Base-by-base conservation (phyloP, 345 rosid species). In the Angophora floribunda region DNA sequence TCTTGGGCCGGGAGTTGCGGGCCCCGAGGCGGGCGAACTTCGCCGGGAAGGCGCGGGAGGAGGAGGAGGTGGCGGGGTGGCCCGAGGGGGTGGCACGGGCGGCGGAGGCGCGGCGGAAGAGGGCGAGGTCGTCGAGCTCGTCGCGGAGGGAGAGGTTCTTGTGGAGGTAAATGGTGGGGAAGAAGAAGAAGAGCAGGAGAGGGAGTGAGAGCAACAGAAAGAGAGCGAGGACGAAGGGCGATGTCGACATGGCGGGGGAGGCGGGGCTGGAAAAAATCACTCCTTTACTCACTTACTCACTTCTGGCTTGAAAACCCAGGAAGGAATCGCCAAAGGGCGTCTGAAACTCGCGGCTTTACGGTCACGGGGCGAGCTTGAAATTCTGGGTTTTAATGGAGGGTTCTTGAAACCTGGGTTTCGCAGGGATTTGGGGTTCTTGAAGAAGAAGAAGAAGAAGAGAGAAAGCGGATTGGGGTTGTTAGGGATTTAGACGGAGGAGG, bases 121-220 rank as follows among this genome's bases (percentile, higher is more conserved):
- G 96, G 4, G 93, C 67, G 30, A 93, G 91, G 87, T 97, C 99
- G 36, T 94, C 96, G 53, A 92, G 89, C 26, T 94, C 95, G 86
- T 95, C 95, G 52, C 90, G 88, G 91, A 88, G n/a, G 50, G 90
- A 51, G 79, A 91, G 87, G 65, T 85, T 52, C 41, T 63, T 88
- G 86, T 87, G 59, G 78, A 90, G 92, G 47, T 88, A 88, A 87
- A 92, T 87, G 79, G 88, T 90, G 36, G 96, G 93, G 89, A 91
- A 90, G 87, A 94, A 89, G 89, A 94, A 80, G 88, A 91, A 88
- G 80, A 95, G 79, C 12, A 96, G 44, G 26, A 75, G 89, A 65
- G 95, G 91, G 4, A 96, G 88, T 15, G 98, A 94, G 82, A 95
- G 87, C 89, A 95, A 90, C 22, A 97, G 94, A 32, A 94, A 70